Evolutionary conservation across 441 rosid species (phyloP), one percentile per base, ranked within the genome.

Genomic region (Bocquillonia castaneifolia): DNA sequence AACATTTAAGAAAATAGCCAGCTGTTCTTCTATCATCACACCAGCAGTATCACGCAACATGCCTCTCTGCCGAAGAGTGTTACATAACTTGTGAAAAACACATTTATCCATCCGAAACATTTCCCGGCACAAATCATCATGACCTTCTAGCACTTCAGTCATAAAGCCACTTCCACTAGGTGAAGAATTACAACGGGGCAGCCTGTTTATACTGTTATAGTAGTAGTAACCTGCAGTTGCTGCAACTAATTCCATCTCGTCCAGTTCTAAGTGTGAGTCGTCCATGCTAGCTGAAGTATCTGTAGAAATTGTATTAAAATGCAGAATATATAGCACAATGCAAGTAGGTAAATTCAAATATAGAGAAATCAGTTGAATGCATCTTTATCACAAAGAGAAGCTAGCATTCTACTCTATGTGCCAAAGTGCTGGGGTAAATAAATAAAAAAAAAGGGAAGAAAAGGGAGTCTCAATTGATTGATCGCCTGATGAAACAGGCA

Each of bases 221-320:
- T 80, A 85, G 71, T 81, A 82, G 78, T 81, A 91, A 63, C 93
- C 92, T 59, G 90, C 87, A 64, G 97, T 86, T 25, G 91, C 89
- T 0, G 95, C 95, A 72, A 88, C 85, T 77, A 91, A 75, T 66
- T 89, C 93, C 92, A 91, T 87, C 89, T 89, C 84, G 54, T 88
- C 92, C 82, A 89, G 69, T 82, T 87, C 88, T 74, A 87, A 28
- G 76, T 89, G 92, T 52, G 73, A 63, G 78, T 84, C 85, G 23
- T 76, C 81, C 88, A 81, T 75, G 81, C 80, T 71, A 50, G 78
- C 72, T 0, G 77, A 78, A 29, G 70, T 50, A 76, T 85, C 94
- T 86, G 93, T 71, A 77, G 76, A 75, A 69, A 78, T 66, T 44
- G 61, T 76, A 76, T 67, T 44, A 76, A 79, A 74, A 72, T 64